Conservation (phyloP, 2,329 filamentous ascomycete species). For the Penicillium sp. region DNA sequence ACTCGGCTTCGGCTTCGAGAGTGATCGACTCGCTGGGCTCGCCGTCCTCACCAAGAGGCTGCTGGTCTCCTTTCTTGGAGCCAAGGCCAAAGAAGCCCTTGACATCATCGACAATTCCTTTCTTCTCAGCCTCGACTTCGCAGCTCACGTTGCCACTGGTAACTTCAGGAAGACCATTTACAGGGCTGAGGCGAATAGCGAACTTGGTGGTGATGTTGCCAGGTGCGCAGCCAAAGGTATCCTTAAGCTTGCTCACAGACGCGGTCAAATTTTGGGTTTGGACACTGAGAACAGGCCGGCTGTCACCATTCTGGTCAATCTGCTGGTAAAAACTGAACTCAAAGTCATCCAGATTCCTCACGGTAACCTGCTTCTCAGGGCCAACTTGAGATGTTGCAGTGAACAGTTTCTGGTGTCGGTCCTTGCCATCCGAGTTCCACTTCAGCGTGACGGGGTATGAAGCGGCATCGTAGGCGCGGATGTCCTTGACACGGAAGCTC, state of each 20-base stretch:
- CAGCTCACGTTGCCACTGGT: conserved; percentile 74
- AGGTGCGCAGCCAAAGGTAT: conserved; percentile 70
- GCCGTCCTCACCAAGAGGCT: conserved; percentile 59
- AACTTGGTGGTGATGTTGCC: conserved; percentile 77
- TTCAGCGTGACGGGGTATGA: conserved; percentile 69
- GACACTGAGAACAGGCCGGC: conserved; percentile 61
- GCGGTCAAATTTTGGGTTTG: conserved; percentile 80
- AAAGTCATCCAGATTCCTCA: conserved; percentile 79
- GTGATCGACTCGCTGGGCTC: conserved; percentile 47
- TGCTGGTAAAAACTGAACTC: conserved; percentile 73
- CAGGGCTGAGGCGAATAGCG: conserved; percentile 63
- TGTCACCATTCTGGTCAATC: conserved; percentile 40
- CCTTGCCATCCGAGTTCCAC: conserved; percentile 67
- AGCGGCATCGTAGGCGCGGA: conserved; percentile 71
- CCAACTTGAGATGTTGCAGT: conserved; percentile 69
- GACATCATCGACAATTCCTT: conserved; percentile 85
- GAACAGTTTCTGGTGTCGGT: conserved; percentile 77
- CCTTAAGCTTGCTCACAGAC: conserved; percentile 70
- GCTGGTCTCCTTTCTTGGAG: conserved; percentile 80
- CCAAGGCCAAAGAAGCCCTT: conserved; percentile 96
- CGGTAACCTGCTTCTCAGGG: conserved; percentile 73
- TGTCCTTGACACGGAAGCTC: conserved; percentile 97
- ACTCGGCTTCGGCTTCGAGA: conserved; percentile 45
- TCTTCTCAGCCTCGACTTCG: conserved; percentile 68
- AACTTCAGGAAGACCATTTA: conserved; percentile 76